Percentiles rank a stretch among this genome's conserved stretches.
These are phyloP conservation scores for Solanum chilense DNA, from an alignment of 257 asterid species.

Conservation along the genomic window DNA sequence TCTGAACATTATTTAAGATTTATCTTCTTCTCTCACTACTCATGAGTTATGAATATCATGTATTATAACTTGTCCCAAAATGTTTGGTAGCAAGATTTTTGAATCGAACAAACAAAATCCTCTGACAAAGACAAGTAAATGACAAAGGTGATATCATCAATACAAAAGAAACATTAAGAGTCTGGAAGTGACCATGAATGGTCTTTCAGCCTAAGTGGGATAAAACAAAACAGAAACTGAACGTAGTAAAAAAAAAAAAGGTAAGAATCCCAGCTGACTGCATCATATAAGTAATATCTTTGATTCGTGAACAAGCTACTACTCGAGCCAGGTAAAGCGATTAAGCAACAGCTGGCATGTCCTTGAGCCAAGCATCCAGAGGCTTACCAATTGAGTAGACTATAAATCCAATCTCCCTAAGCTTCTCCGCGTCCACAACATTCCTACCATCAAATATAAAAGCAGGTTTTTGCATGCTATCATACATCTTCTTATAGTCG, in stretches of 20 bases:
- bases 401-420: conserved; percentile 55
- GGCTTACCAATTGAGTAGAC: conserved; percentile 72
- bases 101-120: neutral
- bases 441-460: conserved; percentile 59
- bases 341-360: conserved; percentile 66
- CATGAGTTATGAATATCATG: neutral
- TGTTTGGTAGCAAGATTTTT: neutral
- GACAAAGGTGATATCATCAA: neutral
- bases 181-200: neutral
- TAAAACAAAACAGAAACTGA: neutral
- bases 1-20: neutral
- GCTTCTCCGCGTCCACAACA: conserved; percentile 35
- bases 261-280: neutral
- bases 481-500: conserved; percentile 51
- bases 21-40: neutral
- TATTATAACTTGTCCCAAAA: neutral
- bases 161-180: neutral
- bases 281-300: neutral
- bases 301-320: neutral
- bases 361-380: conserved; percentile 67
- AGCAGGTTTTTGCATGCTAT: conserved; percentile 72
- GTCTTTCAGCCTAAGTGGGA: neutral
- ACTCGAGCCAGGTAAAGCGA: neutral
- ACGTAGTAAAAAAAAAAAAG: neutral
- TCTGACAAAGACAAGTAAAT: neutral